Conservation (phyloP, 1,284 basidiomycete species). For the Thelephora terrestris region DNA sequence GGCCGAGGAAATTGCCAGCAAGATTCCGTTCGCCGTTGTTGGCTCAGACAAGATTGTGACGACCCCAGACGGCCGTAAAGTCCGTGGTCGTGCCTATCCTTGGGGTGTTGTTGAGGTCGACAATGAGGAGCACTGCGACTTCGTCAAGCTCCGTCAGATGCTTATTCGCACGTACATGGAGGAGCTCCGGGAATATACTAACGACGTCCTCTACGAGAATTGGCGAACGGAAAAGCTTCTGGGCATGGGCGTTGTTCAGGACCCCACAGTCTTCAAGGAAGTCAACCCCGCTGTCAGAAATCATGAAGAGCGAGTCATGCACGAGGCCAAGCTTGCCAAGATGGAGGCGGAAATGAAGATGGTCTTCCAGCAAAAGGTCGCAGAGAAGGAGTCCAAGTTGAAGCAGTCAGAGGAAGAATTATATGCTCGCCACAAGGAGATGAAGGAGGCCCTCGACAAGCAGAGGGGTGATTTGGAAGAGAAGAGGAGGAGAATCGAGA, state of each 20-base stretch:
- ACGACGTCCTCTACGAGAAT: slow-evolving; percentile 89
- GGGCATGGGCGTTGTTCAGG: slow-evolving; percentile 93
- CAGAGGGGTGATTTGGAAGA: slow-evolving; percentile 93
- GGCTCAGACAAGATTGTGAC: slow-evolving; percentile 79
- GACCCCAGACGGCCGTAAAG: slow-evolving; percentile 78
- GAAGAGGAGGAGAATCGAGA: slow-evolving; percentile 95
- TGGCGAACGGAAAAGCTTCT: slow-evolving; percentile 92
- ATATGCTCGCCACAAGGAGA: slow-evolving; percentile 94
- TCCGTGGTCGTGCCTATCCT: slow-evolving; percentile 88
- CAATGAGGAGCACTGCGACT: slow-evolving; percentile 97
- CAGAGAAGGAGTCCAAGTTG: slow-evolving; percentile 95
- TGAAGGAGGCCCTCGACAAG: slow-evolving; percentile 98
- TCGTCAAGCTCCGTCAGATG: slow-evolving; percentile 98
- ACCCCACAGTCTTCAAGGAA: slow-evolving; percentile 95
- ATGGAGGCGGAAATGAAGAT: slow-evolving; percentile 99
- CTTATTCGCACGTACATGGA: slow-evolving; percentile 98
- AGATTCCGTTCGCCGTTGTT: slow-evolving; percentile 95
- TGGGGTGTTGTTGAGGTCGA: slow-evolving; percentile 98
- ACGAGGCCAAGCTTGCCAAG: slow-evolving; percentile 94
- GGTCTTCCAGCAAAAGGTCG: slow-evolving; percentile 99
- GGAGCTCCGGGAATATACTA: slow-evolving; percentile 91
- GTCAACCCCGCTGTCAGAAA: slow-evolving; percentile 93
- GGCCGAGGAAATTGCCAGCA: slow-evolving; percentile 92
- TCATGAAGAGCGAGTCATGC: slow-evolving; percentile 88
- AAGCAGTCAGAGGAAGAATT: slow-evolving; percentile 98